A percentile compares a stretch with the other conserved stretches of the same genome.
These are phyloP conservation scores for Metschnikowia continentalis DNA, from an alignment of 805 yeast genomes.

Conservation along the genomic window DNA sequence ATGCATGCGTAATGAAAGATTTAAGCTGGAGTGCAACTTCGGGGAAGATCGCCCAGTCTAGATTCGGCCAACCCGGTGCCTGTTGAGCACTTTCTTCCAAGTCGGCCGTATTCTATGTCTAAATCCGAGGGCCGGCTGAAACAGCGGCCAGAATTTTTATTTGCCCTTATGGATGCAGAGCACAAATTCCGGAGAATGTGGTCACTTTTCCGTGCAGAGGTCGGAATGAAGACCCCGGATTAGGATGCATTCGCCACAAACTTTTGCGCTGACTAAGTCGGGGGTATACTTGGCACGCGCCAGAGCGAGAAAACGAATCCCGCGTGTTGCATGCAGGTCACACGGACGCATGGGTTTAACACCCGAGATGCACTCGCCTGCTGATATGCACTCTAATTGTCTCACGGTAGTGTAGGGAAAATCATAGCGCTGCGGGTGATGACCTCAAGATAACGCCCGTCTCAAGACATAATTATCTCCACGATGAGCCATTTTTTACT, in stretches of 20 bases:
- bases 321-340: background rate
- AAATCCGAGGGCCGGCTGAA: too few species aligned
- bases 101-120: background rate
- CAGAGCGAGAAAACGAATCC: background rate
- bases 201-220: background rate
- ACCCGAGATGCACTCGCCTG: background rate
- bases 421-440: background rate
- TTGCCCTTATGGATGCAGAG: background rate
- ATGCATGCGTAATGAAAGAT: background rate
- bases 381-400: constrained; percentile 1
- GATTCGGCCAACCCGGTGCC: background rate
- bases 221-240: background rate
- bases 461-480: background rate
- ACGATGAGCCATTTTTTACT: background rate
- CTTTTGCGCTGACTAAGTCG: background rate
- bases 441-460: background rate
- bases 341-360: background rate
- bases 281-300: background rate
- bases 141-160: too few species aligned
- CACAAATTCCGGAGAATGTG: background rate
- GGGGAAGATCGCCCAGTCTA: background rate
- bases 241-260: background rate
- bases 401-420: constrained; percentile 1
- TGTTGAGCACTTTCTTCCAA: background rate
- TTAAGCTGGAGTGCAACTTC: background rate